These are phyloP conservation scores for Maudiozyma pseudohumilis DNA, from an alignment of 805 yeast genomes.

Conservation along the genomic window DNA sequence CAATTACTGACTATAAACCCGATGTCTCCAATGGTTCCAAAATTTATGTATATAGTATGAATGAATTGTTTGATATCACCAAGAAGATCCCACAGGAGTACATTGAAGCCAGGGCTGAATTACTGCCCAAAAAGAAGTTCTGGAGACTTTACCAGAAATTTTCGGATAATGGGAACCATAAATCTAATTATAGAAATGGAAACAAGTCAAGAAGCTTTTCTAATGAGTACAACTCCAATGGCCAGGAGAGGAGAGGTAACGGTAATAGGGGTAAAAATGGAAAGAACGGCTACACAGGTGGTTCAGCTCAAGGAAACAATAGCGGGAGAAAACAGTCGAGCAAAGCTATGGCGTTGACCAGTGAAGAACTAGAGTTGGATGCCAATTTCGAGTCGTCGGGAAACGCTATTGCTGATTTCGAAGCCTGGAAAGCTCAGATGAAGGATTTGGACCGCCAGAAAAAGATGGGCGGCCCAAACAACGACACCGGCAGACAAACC, in stretches of 20 bases:
- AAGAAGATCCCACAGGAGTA: conserved; percentile 24
- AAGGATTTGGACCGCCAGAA: conserved; percentile 30
- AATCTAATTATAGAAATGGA: conserved; percentile 5
- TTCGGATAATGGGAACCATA: conserved; percentile 11
- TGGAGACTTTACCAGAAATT: conserved; percentile 35
- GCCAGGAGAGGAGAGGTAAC: conserved; percentile 8
- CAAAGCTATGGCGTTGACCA: conserved; percentile 4
- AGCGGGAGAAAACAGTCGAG: background rate
- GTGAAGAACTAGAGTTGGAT: conserved; percentile 25
- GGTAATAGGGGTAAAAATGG: conserved; percentile 7
- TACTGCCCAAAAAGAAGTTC: conserved; percentile 39
- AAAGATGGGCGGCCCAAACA: conserved; percentile 6
- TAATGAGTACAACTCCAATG: conserved; percentile 8
- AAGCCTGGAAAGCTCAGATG: conserved; percentile 32
- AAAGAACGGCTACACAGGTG: background rate
- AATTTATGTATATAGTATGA: conserved; percentile 19
- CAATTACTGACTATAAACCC: conserved; percentile 17
- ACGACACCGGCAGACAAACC: background rate
- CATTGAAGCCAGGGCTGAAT: conserved; percentile 24
- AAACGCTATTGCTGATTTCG: conserved; percentile 33
- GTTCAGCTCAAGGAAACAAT: background rate
- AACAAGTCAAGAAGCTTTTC: conserved; percentile 8
- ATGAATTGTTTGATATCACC: conserved; percentile 18
- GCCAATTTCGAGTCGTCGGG: conserved; percentile 27
- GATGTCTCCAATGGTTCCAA: conserved; percentile 6